Conservation (phyloP, 805 yeast species). For the Teunomyces lycoperdinae region DNA sequence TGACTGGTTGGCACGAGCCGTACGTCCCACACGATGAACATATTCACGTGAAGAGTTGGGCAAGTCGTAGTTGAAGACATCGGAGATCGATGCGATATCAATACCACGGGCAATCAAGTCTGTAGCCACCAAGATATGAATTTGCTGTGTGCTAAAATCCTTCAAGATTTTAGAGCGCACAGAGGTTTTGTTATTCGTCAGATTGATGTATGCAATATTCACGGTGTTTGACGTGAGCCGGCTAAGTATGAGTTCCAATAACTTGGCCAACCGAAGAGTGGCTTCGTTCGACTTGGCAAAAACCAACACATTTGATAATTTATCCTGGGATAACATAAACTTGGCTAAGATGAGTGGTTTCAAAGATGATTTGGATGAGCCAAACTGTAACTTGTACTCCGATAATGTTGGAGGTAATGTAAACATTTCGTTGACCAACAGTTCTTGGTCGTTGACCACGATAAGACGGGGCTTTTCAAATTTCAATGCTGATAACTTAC, state of each 20-base stretch:
- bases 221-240: conserved; percentile 17
- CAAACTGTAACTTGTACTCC: conserved; percentile 44
- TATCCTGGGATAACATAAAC: conserved; percentile 40
- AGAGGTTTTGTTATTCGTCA: conserved; percentile 50
- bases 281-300: conserved; percentile 83
- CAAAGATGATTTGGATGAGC: conserved; percentile 36
- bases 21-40: conserved; percentile 94
- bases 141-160: conserved; percentile 53
- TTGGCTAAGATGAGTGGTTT: conserved; percentile 76
- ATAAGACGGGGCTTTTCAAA: conserved; percentile 70
- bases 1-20: conserved; percentile 83
- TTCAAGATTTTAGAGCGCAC: conserved; percentile 54
- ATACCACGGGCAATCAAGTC: conserved; percentile 97
- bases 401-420: conserved; percentile 54
- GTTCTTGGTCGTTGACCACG: conserved; percentile 60
- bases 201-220: conserved; percentile 50
- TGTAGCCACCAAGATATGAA: conserved; percentile 66
- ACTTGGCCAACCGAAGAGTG: conserved; percentile 70
- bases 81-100: conserved; percentile 65
- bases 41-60: conserved; percentile 89
- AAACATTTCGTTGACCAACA: conserved; percentile 53
- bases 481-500: conserved; percentile 70
- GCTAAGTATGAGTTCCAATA: conserved; percentile 46
- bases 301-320: conserved; percentile 45
- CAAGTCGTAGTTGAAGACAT: conserved; percentile 85